These are phyloP conservation scores for Colletotrichum truncatum DNA, from an alignment of 2,329 filamentous ascomycete genomes.

Conservation along the genomic window DNA sequence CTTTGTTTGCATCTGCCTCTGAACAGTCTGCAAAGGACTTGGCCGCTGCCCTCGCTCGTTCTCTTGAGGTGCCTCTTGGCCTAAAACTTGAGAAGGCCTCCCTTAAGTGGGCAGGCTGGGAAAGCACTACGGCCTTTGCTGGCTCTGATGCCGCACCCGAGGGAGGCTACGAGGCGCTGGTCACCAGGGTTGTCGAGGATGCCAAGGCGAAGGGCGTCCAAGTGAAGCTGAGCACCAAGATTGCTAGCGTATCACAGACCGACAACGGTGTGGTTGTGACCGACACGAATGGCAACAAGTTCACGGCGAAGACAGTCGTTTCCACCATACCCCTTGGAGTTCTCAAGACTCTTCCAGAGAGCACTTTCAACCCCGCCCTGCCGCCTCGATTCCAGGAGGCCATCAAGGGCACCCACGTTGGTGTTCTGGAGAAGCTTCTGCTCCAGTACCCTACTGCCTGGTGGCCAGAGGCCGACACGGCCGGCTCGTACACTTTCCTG, in stretches of 20 bases:
- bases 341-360: slow-evolving; percentile 24
- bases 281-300: slow-evolving; percentile 23
- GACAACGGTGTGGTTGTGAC: slow-evolving; percentile 5
- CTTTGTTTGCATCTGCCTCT: not conserved
- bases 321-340: slow-evolving; percentile 26
- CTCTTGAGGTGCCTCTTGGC: slow-evolving; percentile 24
- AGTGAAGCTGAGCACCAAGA: slow-evolving; percentile 22
- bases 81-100: slow-evolving; percentile 29
- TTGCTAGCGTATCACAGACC: not conserved
- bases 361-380: slow-evolving; percentile 19
- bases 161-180: slow-evolving; percentile 23
- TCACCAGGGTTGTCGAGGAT: slow-evolving; percentile 20
- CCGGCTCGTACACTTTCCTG: slow-evolving; percentile 25
- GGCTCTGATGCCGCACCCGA: slow-evolving; percentile 27
- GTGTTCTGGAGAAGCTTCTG: slow-evolving; percentile 26
- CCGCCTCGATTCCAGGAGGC: slow-evolving; percentile 16
- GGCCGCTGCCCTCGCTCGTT: slow-evolving; percentile 21
- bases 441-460: slow-evolving; percentile 23
- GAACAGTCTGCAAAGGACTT: slow-evolving; percentile 1
- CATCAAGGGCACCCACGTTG: slow-evolving; percentile 25
- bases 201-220: slow-evolving; percentile 18
- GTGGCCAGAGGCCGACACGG: slow-evolving; percentile 27
- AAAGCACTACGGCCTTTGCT: slow-evolving; percentile 11
- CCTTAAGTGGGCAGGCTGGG: slow-evolving; percentile 27
- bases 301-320: slow-evolving; percentile 24